Base-by-base conservation (phyloP, 257 asterid species). In the Jaltomata sinuosa region DNA sequence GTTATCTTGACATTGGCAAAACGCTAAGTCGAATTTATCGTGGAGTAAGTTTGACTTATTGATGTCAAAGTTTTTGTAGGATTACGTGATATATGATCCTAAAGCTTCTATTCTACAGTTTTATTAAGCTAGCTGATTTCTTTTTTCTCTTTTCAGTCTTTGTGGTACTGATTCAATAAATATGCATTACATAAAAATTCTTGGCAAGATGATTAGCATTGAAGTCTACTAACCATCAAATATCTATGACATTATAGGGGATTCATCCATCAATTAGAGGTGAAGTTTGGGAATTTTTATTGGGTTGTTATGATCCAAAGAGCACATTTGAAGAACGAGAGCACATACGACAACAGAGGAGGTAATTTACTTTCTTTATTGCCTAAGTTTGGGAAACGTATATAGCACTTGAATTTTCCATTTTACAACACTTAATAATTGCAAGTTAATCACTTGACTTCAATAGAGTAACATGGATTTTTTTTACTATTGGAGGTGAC, bases 241-340 rank as follows among this genome's bases (percentile, higher is more conserved):
- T 49, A 15, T 77, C 82, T 77, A 14, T 76, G 25, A 78, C 22
- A 88, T 25, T 25, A 74, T 87, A 97, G 99, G 99, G 99, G 42
- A 89, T 97, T 89, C 99, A 97, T 84, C 99, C 99, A 78, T 90
- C 99, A 36, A 94, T 97, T 74, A 95, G 98, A 92, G 98, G 98
- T 86, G 99, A 95, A 87, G 99, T 97, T 83, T 97, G 99, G 99
- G 99, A 97, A 83, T 95, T 95, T 88, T 90, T 97, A 81, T 88
- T 97, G 91, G 98, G 99, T 77, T 95, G 99, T 87, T 95, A 88
- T 86, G 97, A 94, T 81, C 96, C 99, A 54, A 87, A 86, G 90
- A 95, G 99, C 92, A 91, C 95, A 81, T 94, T 88, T 86, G 98
- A 91, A 6, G 99, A 95, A 84, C 93, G 97, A 85, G 96, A 95